These are phyloP conservation scores for Chrysanthemum seticuspe DNA, from an alignment of 129 eudicot species.

Conservation along the genomic window DNA sequence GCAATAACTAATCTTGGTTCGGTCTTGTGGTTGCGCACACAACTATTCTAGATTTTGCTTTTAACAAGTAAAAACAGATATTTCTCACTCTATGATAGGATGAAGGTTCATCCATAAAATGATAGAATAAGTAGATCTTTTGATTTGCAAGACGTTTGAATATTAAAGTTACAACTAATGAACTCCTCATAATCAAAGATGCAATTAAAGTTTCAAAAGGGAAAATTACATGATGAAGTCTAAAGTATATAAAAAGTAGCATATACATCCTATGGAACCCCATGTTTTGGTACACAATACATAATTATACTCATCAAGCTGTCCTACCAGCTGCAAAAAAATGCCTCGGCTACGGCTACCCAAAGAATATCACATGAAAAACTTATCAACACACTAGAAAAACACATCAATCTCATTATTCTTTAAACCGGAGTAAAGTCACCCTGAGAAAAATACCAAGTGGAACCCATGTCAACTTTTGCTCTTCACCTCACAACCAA, in stretches of 20 bases:
- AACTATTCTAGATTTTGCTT: too few species aligned
- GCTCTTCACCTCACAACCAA: constrained; percentile 9
- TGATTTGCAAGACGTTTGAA: not conserved
- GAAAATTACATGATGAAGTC: constrained; percentile 14
- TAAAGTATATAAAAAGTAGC: constrained; percentile 24
- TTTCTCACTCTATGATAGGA: too few species aligned
- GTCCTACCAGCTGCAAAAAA: constrained; percentile 61
- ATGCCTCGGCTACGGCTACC: constrained; percentile 53
- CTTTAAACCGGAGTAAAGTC: constrained; percentile 25
- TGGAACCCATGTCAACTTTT: constrained; percentile 18
- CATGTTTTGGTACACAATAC: constrained; percentile 39
- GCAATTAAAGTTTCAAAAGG: constrained; percentile 1
- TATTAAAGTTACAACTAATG: not conserved
- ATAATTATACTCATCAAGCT: constrained; percentile 38
- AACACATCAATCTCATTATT: constrained; percentile 31
- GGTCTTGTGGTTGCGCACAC: too few species aligned
- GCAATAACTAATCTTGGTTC: too few species aligned
- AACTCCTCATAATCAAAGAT: not conserved
- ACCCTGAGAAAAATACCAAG: constrained; percentile 21
- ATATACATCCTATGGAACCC: constrained; percentile 34
- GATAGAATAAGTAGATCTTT: not conserved
- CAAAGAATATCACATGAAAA: constrained; percentile 61
- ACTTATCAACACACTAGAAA: constrained; percentile 47
- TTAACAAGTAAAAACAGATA: too few species aligned
- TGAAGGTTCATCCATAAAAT: not conserved